phyloP scores from a whole-genome alignment of 2,329 filamentous ascomycete genomes.

The Madurella mycetomatis region DNA sequence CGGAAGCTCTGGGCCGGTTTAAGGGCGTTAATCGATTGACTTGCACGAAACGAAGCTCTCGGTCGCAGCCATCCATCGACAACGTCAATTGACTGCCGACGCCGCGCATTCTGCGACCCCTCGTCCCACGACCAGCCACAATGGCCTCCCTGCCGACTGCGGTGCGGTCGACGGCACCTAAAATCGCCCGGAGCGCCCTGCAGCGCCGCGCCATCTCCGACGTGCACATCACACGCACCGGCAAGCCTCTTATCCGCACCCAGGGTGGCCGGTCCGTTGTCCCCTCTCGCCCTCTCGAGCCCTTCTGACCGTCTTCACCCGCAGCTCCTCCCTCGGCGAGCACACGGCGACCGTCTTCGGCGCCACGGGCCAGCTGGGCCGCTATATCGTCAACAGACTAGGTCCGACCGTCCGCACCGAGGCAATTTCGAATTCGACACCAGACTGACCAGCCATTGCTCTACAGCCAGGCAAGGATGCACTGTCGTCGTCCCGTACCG shows the following conservation, averaged over 20 bases:
- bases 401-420: constrained; percentile 43
- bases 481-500: constrained; percentile 90
- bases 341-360: constrained; percentile 98
- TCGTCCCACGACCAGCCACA: constrained; percentile 32
- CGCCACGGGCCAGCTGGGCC: constrained; percentile 89
- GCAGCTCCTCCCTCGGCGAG: constrained; percentile 36
- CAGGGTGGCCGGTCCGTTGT: constrained; percentile 74
- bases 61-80: constrained; percentile 14
- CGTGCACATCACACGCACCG: constrained; percentile 88
- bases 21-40: constrained; percentile 11
- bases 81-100: constrained; percentile 30
- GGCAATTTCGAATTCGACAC: constrained; percentile 16
- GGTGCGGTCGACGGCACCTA: constrained; percentile 47
- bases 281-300: constrained; percentile 45
- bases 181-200: constrained; percentile 42
- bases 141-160: constrained; percentile 56
- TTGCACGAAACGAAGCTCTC: constrained; percentile 24
- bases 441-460: constrained; percentile 26
- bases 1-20: constrained; percentile 21
- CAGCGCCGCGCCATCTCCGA: constrained; percentile 64
- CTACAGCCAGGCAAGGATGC: constrained; percentile 81
- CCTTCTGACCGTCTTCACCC: constrained; percentile 9
- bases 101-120: constrained; percentile 31
- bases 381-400: constrained; percentile 95
- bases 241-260: constrained; percentile 86